Base-by-base conservation (phyloP, 805 yeast genomes). In the Suhomyces xylopsoci region DNA sequence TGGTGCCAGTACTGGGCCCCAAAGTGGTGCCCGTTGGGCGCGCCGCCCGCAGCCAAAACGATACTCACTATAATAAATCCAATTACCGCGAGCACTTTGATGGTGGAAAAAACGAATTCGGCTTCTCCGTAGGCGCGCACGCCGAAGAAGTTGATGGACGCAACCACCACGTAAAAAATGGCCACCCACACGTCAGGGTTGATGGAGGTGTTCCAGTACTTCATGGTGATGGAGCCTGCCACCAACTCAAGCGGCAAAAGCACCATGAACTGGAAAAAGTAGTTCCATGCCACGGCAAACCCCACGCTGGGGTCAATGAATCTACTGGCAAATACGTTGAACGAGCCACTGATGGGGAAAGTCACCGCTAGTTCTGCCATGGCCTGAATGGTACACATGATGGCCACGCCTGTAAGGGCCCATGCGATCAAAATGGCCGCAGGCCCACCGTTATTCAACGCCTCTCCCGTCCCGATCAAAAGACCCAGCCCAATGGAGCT, bases 401-500 rank as follows among this genome's bases (percentile, higher is more conserved):
- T 58, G 10, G 67, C 63, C n/a, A 54, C 45, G 0, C 64, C 67
- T 2, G 68, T 63, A 28, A 68, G 42, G 1, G 61, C 56, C 63
- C 67, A 68, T 1, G 67, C 70, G 46, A 68, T 64, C 28, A 67
- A 56, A 7, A 68, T 58, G 45, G 63, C 65, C 0, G 60, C 70
- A 0, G 74, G 72, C 3, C 73, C 73, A 42, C 73, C 74, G 5
- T 60, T 57, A 10, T 67, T 54, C 51, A 76, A 62, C 1, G 74
- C 74, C 32, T 72, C 70, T 47, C 83, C 83, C 34, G 78, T 68
- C 38, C 81, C 80, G 40, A 76, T 69, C 59, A 79, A 76, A 50
- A 79, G 66, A 46, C 82, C 83, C 30, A 45, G 89, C 80, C 91
- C 90, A 57, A 85, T 83, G 52, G 85, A 79, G 61, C 89, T 88